Evolutionary conservation across 495 filamentous ascomycete species (phyloP), one percentile per base, ranked within the genome.

Genomic region (Aspergillus nidulans): DNA sequence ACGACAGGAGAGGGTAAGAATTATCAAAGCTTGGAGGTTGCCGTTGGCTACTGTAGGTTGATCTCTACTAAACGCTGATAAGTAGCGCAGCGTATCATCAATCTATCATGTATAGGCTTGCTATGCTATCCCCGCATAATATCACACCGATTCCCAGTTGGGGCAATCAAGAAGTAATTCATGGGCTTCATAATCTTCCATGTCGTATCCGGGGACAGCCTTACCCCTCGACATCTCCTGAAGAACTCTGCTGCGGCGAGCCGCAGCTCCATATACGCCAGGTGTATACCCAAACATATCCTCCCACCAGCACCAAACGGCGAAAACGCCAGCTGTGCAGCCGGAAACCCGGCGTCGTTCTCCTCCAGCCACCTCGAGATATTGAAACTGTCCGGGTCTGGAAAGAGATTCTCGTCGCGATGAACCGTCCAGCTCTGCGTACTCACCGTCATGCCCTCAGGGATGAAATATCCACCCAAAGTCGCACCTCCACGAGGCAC

Each of bases 341-440:
- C 55, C 23, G 6, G 32, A 48, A n/a, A 21, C 9, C 26, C 26
- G 26, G 26, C 26, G 9, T 9, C 9, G 8, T 12, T 12, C 2
- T 34, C 30, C 10, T 34, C 15, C 4, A 64, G 41, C 62, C 65
- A 66, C 5, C 62, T 41, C 2, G 44, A 47, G 1, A 56, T 50
- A 6, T 60, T 48, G 32, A 69, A 72, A 15, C 15, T 47, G 20
- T 63, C 60, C 0, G 66, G 58, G 18, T 63, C 16, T 4, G 60
- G 48, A 51, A 67, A 69, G 15, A 63, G 26, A 2, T 40, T 28
- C 23, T 50, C 38, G 44, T 69, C 53, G 0, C 60, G 53, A 52
- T 70, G 68, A 0, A 65, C 55, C 9, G 55, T 63, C 21, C 50
- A 66, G 32, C 48, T 53, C 28, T 66, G 61, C 2, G 59, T 64